Evolutionary conservation across 352 stramenopile genomes (phyloP).

Genomic region (Halophytophthora batemanensis): DNA sequence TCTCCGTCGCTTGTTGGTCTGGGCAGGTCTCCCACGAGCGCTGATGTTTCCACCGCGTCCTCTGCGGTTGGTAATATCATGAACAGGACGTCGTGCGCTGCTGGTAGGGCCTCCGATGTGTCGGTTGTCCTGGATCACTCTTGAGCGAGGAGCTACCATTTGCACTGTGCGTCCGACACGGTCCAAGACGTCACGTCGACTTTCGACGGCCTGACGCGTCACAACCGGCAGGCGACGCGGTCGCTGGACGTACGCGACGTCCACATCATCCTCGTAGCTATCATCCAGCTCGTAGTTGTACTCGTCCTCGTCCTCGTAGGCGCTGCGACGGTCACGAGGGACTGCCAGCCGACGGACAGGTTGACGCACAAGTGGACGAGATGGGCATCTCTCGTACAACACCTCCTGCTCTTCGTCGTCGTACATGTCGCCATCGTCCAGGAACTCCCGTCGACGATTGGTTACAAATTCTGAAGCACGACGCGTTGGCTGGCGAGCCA

Average conservation of each 20-base stretch:
- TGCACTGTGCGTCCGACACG: slow-evolving; percentile 1
- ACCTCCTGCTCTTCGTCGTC: slow-evolving; percentile 2
- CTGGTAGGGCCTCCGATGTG: no score
- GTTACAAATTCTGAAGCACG: slow-evolving; percentile 2
- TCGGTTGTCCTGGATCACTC: no score
- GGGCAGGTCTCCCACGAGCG: no score
- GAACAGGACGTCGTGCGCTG: no score
- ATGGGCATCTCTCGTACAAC: neutral
- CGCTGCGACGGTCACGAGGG: slow-evolving; percentile 3
- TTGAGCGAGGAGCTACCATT: neutral
- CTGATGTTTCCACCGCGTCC: slow-evolving; percentile 6
- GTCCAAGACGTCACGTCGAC: neutral
- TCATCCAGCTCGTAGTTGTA: slow-evolving; percentile 12
- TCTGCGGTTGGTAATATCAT: neutral
- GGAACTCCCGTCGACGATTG: slow-evolving; percentile 10
- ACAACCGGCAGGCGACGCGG: slow-evolving; percentile 11
- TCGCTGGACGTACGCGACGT: slow-evolving; percentile 10
- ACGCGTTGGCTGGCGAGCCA: slow-evolving; percentile 5
- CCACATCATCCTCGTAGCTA: slow-evolving; percentile 6
- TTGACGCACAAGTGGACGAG: slow-evolving; percentile 10
- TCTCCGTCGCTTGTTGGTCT: slow-evolving; percentile 19
- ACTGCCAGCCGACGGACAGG: slow-evolving; percentile 12
- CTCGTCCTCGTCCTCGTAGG: slow-evolving; percentile 7
- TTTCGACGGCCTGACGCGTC: slow-evolving; percentile 13
- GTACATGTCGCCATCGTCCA: slow-evolving; percentile 16